Evolutionary conservation across 73 alveolate genomes (phyloP), one percentile per base, ranked within the genome.

Genomic region (Urostyla sp.): DNA sequence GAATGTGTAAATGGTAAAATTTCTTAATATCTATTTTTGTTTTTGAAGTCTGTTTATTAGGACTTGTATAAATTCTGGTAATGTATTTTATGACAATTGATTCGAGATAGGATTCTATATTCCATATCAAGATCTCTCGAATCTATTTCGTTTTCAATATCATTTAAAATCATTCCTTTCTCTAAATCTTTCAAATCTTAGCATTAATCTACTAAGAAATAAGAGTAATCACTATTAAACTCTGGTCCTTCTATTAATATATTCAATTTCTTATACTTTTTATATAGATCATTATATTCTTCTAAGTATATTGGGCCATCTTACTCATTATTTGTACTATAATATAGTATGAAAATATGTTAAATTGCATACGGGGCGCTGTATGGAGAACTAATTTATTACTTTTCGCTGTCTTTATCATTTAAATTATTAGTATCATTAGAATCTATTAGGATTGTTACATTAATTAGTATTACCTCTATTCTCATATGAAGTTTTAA

Each of bases 111-210:
- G 18, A 83, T 34, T 45, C 92, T 34, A 63, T 57, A 83, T 44
- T 83, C 92, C 92, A 83, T 83, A 20, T 67, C 87, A 30, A 87
- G 91, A 59, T 66, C 75, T 23, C 91, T 52, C 35, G 16, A 24
- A 27, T 74, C 72, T 23, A 78, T 43, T 52, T 80, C 91, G 24
- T 23, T 32, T 26, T 59, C 46, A 27, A 44, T 72, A 23, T 38
- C 72, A 30, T 24, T 0, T 11, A 40, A 50, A 8, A 80, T 67
- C 34, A 80, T 80, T 7, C 87, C 91, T 50, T 74, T 31, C 48
- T 80, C 91, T 18, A 80, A 52, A 23, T 80, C 91, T 21, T 37
- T 63, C 13, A 78, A 28, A 16, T 78, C 89, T 15, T 75, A 43
- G 66, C 78, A 61, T 45, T 78, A 34, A 27, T 40, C 54, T 6